Percentiles rank a stretch among this genome's conserved stretches.
phyloP scores from a whole-genome alignment of 768 basidiomycete species.

The Pisolithus orientalis region DNA sequence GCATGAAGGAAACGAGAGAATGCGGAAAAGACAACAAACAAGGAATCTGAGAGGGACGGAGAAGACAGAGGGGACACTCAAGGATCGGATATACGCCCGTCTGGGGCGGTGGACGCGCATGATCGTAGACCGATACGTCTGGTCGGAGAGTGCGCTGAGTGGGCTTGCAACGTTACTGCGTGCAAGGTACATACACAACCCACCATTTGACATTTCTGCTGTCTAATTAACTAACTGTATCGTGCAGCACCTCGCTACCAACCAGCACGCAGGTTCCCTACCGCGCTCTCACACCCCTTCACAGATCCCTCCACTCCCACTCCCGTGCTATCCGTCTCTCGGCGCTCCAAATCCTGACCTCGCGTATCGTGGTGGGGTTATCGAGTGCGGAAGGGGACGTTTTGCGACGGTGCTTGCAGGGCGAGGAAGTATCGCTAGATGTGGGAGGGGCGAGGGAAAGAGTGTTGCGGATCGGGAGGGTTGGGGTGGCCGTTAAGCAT shows the following conservation, averaged over 20 bases:
- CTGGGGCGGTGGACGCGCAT: constrained; percentile 42
- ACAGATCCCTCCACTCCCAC: constrained; percentile 62
- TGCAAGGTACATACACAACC: constrained; percentile 35
- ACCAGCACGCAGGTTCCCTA: too few species aligned
- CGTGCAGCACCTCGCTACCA: too few species aligned
- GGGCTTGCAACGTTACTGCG: constrained; percentile 46
- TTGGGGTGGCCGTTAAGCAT: constrained; percentile 54
- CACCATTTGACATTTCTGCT: too few species aligned
- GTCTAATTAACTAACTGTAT: too few species aligned
- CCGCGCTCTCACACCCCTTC: constrained; percentile 27
- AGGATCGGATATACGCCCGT: constrained; percentile 32
- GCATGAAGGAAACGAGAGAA: too few species aligned
- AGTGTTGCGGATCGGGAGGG: constrained; percentile 67
- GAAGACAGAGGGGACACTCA: constrained; percentile 22
- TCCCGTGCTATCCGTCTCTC: constrained; percentile 59
- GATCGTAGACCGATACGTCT: constrained; percentile 47
- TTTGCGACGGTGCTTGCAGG: constrained; percentile 62
- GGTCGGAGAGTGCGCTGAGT: constrained; percentile 49
- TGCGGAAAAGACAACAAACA: too few species aligned
- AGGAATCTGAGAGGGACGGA: too few species aligned
- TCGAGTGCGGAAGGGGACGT: constrained; percentile 44
- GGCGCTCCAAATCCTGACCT: constrained; percentile 57
- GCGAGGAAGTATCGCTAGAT: constrained; percentile 76
- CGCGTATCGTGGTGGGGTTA: constrained; percentile 37
- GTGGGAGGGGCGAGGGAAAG: constrained; percentile 80